Evolutionary conservation across 305 asterid species (phyloP).

Genomic region (Plantago rigida): DNA sequence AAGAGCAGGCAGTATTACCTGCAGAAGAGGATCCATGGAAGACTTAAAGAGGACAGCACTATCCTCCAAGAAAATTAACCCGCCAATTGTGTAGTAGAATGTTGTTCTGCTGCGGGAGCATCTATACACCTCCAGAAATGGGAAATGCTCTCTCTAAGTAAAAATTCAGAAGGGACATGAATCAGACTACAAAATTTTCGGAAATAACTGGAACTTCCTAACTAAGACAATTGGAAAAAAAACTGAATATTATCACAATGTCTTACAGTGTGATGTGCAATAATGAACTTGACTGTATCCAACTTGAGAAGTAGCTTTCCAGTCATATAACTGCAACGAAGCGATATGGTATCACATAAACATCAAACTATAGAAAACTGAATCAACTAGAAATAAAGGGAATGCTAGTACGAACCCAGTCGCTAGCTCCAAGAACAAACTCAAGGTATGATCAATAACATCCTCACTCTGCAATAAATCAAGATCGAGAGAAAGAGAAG

Average conservation of each 20-base stretch:
- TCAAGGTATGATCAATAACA: slow-evolving; percentile 83
- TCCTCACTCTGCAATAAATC: slow-evolving; percentile 66
- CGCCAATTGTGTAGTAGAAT: slow-evolving; percentile 79
- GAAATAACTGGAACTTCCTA: slow-evolving; percentile 15
- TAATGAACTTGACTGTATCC: slow-evolving; percentile 82
- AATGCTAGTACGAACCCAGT: slow-evolving; percentile 61
- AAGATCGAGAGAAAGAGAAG: slow-evolving; percentile 26
- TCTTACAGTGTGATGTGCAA: slow-evolving; percentile 75
- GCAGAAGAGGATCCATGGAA: slow-evolving; percentile 82
- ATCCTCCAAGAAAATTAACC: slow-evolving; percentile 88
- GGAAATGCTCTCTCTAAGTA: slow-evolving; percentile 78
- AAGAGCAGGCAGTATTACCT: slow-evolving; percentile 39
- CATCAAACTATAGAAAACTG: slow-evolving; percentile 11
- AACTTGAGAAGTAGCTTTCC: slow-evolving; percentile 89
- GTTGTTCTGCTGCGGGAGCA: slow-evolving; percentile 90
- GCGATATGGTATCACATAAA: slow-evolving; percentile 13
- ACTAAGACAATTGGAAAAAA: slow-evolving; percentile 15
- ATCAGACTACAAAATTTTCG: slow-evolving; percentile 18
- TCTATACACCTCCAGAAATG: slow-evolving; percentile 77
- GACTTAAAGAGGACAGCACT: slow-evolving; percentile 70
- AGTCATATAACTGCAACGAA: slow-evolving; percentile 69
- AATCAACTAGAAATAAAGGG: slow-evolving; percentile 7
- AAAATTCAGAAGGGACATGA: slow-evolving; percentile 20
- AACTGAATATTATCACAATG: slow-evolving; percentile 18
- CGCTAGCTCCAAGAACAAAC: slow-evolving; percentile 87